Conservation (phyloP, 2,329 filamentous ascomycete species). For the Aspergillus sp. region DNA sequence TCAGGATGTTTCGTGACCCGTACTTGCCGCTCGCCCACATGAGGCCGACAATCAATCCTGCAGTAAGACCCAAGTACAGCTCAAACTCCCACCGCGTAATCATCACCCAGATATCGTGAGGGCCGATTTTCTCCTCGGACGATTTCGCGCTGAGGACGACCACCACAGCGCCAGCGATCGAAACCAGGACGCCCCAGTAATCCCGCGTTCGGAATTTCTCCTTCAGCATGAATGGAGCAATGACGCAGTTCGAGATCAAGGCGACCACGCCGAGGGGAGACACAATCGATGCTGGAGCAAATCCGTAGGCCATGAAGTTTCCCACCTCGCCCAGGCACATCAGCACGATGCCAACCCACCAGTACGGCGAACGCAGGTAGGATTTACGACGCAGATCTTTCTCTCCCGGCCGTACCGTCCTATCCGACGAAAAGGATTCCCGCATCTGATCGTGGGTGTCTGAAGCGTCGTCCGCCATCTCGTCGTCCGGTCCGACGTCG, state of each 20-base stretch:
- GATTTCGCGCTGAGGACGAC: conserved; percentile 90
- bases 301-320: conserved; percentile 96
- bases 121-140: conserved; percentile 86
- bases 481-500: conserved; percentile 15
- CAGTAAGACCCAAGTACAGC: conserved; percentile 79
- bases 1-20: conserved; percentile 81
- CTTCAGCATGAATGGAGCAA: conserved; percentile 90
- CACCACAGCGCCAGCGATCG: conserved; percentile 82
- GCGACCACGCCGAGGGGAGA: conserved; percentile 96
- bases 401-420: conserved; percentile 39
- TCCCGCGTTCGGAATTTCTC: conserved; percentile 84
- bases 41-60: conserved; percentile 69
- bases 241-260: conserved; percentile 92
- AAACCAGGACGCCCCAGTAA: conserved; percentile 82
- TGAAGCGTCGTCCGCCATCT: conserved; percentile 38
- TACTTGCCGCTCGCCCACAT: conserved; percentile 82
- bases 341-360: conserved; percentile 91
- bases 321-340: conserved; percentile 93
- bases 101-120: conserved; percentile 83
- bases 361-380: conserved; percentile 89
- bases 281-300: conserved; percentile 95
- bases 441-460: conserved; percentile 35
- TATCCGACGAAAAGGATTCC: conserved; percentile 40
- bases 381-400: conserved; percentile 57
- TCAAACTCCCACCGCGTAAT: conserved; percentile 89